Conservation (phyloP, 306 rosid species). For the Gleditsia sinensis region DNA sequence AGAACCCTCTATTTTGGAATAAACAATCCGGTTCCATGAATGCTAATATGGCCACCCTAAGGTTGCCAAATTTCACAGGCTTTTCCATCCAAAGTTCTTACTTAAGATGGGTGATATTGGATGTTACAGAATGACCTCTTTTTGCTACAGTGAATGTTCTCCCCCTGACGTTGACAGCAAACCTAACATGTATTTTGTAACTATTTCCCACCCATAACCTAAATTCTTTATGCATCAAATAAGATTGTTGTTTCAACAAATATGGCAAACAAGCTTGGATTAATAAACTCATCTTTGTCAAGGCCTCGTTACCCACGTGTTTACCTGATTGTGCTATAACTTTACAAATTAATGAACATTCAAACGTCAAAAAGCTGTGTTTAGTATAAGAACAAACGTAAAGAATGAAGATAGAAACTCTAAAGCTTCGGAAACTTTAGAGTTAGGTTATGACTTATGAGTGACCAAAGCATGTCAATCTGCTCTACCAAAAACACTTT, state of each 20-base stretch:
- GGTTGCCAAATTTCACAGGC: not conserved
- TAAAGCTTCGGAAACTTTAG: too few relatives aligned
- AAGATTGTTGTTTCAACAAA: not conserved
- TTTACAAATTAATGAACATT: too few relatives aligned
- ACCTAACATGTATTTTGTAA: not conserved
- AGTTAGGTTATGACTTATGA: too few relatives aligned
- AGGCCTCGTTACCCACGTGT: too few relatives aligned
- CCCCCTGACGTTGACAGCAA: not conserved
- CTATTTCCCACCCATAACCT: not conserved
- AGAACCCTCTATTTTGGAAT: slow-evolving; percentile 59
- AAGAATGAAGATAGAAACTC: too few relatives aligned
- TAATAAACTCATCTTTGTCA: not conserved
- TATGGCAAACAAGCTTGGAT: not conserved
- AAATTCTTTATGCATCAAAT: not conserved
- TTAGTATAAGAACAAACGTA: too few relatives aligned
- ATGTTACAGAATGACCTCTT: not conserved
- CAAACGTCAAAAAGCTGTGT: too few relatives aligned
- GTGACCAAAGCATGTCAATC: too few relatives aligned
- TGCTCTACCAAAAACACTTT: not conserved
- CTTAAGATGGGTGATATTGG: not conserved
- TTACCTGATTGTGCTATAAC: too few relatives aligned
- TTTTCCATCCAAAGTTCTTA: not conserved
- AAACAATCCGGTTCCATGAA: slow-evolving; percentile 48
- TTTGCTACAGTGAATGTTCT: not conserved
- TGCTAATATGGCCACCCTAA: not conserved